Percentiles rank a stretch among this genome's conserved stretches.
phyloP scores from a whole-genome alignment of 169 alveolate species.

The Plasmodium berghei region DNA sequence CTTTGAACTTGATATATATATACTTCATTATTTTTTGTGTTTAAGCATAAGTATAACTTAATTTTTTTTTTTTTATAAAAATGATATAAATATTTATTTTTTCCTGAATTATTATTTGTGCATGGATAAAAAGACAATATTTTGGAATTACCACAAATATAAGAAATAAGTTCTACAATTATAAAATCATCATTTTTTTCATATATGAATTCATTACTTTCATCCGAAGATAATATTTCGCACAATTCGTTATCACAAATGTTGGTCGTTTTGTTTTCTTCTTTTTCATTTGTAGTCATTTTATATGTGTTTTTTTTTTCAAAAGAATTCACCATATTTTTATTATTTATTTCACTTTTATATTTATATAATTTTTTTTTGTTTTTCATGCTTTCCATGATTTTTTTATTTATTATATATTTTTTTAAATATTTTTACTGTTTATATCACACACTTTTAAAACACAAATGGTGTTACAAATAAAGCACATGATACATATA shows the following conservation, averaged over 20 bases:
- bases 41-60: constrained; percentile 49
- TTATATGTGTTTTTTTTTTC: constrained; percentile 1
- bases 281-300: not conserved
- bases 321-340: no score
- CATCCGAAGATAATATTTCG: constrained; percentile 71
- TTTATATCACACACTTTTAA: not conserved
- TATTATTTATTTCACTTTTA: no score
- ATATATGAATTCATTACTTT: constrained; percentile 1
- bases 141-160: constrained; percentile 60
- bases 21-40: constrained; percentile 49
- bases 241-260: constrained; percentile 1
- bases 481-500: no score
- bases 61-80: constrained; percentile 62
- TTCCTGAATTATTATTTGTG: constrained; percentile 42
- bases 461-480: no score
- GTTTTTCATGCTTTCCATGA: not conserved
- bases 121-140: constrained; percentile 61
- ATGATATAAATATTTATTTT: constrained; percentile 67
- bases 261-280: not conserved
- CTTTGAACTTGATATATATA: constrained; percentile 56
- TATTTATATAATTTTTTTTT: not conserved
- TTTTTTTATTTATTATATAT: no score
- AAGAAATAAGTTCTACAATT: constrained; percentile 72
- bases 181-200: constrained; percentile 41
- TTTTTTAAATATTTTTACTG: not conserved